Conservation (phyloP, 2,329 filamentous ascomycete species). For the Fusarium phyllophilum region DNA sequence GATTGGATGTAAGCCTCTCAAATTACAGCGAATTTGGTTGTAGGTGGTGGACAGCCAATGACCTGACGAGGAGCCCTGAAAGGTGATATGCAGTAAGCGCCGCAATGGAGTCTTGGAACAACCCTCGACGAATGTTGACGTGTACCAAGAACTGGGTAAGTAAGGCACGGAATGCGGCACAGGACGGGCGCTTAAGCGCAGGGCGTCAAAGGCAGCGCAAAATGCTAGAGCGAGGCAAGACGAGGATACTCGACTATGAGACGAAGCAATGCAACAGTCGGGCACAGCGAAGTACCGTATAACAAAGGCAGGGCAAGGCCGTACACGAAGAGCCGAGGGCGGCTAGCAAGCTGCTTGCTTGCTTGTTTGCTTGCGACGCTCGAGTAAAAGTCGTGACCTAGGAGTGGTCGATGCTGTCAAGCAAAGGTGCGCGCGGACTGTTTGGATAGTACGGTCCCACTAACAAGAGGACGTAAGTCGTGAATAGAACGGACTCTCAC, state of each 20-base stretch:
- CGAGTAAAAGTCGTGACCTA: conserved; percentile 22
- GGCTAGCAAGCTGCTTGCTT: conserved; percentile 29
- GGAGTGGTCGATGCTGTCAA: conserved; percentile 34
- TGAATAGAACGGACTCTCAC: conserved; percentile 4
- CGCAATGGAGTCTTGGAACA: conserved; percentile 18
- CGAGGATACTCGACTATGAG: conserved; percentile 17
- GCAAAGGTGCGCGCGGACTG: conserved; percentile 5
- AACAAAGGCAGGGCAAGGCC: conserved; percentile 3
- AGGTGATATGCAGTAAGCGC: conserved; percentile 39
- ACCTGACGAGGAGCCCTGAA: conserved; percentile 9
- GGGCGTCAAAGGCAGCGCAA: conserved; percentile 8
- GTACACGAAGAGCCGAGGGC: conserved; percentile 22
- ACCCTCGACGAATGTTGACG: conserved; percentile 32
- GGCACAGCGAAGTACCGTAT: conserved; percentile 3
- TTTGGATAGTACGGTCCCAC: conserved; percentile 10
- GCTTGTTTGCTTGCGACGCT: conserved; percentile 26
- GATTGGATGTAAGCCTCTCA: conserved; percentile 30
- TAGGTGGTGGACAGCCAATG: conserved; percentile 31
- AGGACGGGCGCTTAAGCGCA: conserved; percentile 35
- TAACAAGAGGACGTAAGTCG: not conserved
- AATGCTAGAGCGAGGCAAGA: conserved; percentile 11
- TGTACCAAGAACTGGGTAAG: conserved; percentile 24
- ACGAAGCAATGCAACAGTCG: conserved; percentile 21
- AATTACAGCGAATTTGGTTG: conserved; percentile 30
- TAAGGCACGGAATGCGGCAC: conserved; percentile 37